Percentiles rank a stretch among this genome's conserved stretches.
These are phyloP conservation scores for Eimeria maxima DNA, from an alignment of 169 alveolate species.

Conservation along the genomic window DNA sequence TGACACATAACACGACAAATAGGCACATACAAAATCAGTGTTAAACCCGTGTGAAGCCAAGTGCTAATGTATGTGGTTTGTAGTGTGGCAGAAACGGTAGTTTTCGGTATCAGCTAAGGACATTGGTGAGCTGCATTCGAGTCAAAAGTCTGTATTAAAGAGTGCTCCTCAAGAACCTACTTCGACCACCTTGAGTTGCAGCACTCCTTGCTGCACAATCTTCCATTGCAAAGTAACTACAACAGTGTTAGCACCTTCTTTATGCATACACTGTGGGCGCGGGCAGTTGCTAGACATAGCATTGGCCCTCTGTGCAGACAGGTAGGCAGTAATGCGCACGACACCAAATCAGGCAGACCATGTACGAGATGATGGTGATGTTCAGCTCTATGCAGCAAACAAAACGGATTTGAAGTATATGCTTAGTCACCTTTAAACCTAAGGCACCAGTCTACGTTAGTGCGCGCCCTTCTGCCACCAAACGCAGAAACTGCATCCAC, in stretches of 20 bases:
- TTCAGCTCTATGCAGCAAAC: too few relatives aligned
- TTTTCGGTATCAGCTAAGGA: not conserved
- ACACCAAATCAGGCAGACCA: not conserved
- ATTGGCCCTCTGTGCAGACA: not conserved
- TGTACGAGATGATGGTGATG: not conserved
- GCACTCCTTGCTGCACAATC: not conserved
- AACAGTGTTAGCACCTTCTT: not conserved
- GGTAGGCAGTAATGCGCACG: not conserved
- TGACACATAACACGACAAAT: too few relatives aligned
- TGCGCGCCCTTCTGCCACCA: too few relatives aligned
- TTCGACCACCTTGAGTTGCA: not conserved
- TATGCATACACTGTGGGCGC: not conserved
- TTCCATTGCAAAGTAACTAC: not conserved
- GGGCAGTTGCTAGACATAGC: not conserved
- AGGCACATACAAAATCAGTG: too few relatives aligned
- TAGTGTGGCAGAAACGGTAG: not conserved
- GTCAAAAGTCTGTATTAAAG: not conserved
- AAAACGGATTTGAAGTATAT: too few relatives aligned
- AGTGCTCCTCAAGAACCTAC: not conserved
- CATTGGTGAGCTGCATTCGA: not conserved
- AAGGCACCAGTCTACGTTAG: too few relatives aligned
- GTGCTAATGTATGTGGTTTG: not conserved
- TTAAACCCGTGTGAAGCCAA: too few relatives aligned
- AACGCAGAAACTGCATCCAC: too few relatives aligned
- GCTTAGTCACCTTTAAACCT: too few relatives aligned